A percentile compares a stretch with the other conserved stretches of the same genome.
These are phyloP conservation scores for Fusarium albosuccineum DNA, from an alignment of 2,329 filamentous ascomycete genomes.

Conservation along the genomic window DNA sequence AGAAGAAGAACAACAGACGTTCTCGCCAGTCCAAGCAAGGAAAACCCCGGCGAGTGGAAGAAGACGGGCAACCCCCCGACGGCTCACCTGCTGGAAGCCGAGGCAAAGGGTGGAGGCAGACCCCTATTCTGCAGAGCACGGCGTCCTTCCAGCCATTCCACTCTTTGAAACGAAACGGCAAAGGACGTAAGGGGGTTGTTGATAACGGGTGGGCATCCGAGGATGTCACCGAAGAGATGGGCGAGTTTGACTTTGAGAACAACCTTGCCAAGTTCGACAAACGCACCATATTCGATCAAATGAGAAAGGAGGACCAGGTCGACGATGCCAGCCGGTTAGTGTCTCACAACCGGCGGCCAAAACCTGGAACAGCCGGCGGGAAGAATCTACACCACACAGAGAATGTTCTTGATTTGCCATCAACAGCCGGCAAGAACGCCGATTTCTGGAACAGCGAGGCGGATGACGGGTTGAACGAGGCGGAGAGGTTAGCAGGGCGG, in stretches of 20 bases:
- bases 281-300: slow-evolving; percentile 89
- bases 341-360: slow-evolving; percentile 81
- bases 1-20: slow-evolving; percentile 51
- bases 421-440: slow-evolving; percentile 56
- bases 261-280: slow-evolving; percentile 97
- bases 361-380: slow-evolving; percentile 79
- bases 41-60: slow-evolving; percentile 46
- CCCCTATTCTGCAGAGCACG: slow-evolving; percentile 70
- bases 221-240: slow-evolving; percentile 93
- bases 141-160: slow-evolving; percentile 73
- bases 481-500: slow-evolving; percentile 62
- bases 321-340: slow-evolving; percentile 94
- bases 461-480: slow-evolving; percentile 67
- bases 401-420: slow-evolving; percentile 81
- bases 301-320: slow-evolving; percentile 87
- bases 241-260: slow-evolving; percentile 93
- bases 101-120: slow-evolving; percentile 71
- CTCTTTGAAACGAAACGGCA: slow-evolving; percentile 69
- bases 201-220: slow-evolving; percentile 95
- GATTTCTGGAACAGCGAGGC: slow-evolving; percentile 82
- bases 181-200: slow-evolving; percentile 58
- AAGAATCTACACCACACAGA: slow-evolving; percentile 94
- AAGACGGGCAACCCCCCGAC: slow-evolving; percentile 44
- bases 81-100: slow-evolving; percentile 49
- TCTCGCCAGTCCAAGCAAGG: slow-evolving; percentile 50